These are phyloP conservation scores for Colletotrichum spinosum DNA, from an alignment of 2,329 filamentous ascomycete species.

Conservation along the genomic window DNA sequence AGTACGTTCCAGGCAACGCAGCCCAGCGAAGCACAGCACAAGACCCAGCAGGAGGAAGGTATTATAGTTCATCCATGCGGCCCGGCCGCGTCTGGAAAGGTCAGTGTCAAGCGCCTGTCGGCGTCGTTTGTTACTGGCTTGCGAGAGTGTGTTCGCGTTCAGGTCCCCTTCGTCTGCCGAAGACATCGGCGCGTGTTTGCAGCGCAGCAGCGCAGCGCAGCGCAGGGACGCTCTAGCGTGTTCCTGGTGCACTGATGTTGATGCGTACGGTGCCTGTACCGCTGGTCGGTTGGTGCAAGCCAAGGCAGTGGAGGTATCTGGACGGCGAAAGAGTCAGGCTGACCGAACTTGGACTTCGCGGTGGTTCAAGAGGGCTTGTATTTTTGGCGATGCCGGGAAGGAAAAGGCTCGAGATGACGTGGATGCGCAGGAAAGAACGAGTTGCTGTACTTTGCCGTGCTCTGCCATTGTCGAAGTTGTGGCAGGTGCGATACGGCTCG, in stretches of 20 bases:
- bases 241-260: not conserved
- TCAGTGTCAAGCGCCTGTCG: conserved; percentile 30
- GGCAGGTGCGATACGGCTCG: too few relatives aligned
- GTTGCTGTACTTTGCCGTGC: too few relatives aligned
- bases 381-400: too few relatives aligned
- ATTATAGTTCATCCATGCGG: conserved; percentile 34
- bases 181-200: not conserved
- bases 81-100: conserved; percentile 36
- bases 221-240: not conserved
- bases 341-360: not conserved
- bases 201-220: not conserved
- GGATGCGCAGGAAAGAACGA: not conserved
- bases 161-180: not conserved
- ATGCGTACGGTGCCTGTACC: not conserved
- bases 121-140: not conserved
- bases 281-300: not conserved
- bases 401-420: not conserved
- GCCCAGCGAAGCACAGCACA: too few relatives aligned
- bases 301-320: not conserved
- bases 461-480: too few relatives aligned
- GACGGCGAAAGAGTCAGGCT: conserved; percentile 7
- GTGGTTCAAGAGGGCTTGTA: too few relatives aligned
- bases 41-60: too few relatives aligned
- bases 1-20: not conserved
- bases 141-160: too few relatives aligned